These are phyloP conservation scores for Pseudocercospora macadamiae DNA, from an alignment of 2,329 filamentous ascomycete species.

Conservation along the genomic window DNA sequence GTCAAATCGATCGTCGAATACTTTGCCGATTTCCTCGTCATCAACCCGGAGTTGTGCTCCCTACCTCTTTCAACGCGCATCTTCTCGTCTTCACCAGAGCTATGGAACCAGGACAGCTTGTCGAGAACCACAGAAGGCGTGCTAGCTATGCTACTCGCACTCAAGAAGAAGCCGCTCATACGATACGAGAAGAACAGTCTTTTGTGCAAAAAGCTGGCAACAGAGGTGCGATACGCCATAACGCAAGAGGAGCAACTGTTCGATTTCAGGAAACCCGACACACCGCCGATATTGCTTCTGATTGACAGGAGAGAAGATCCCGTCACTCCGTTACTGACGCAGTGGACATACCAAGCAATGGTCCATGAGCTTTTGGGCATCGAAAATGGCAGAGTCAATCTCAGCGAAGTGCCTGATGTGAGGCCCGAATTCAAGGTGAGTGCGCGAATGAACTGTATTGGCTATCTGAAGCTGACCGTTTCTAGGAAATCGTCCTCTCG, in stretches of 20 bases:
- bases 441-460: background rate
- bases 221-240: slow-evolving; percentile 88
- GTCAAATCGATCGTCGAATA: slow-evolving; percentile 93
- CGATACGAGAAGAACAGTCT: slow-evolving; percentile 90
- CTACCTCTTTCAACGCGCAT: slow-evolving; percentile 35
- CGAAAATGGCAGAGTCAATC: slow-evolving; percentile 88
- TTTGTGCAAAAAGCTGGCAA: slow-evolving; percentile 88
- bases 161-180: slow-evolving; percentile 97
- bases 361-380: slow-evolving; percentile 95
- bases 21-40: slow-evolving; percentile 92
- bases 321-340: slow-evolving; percentile 88
- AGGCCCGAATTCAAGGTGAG: slow-evolving; percentile 36
- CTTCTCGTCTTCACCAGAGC: slow-evolving; percentile 62
- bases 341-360: slow-evolving; percentile 99
- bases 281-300: slow-evolving; percentile 86
- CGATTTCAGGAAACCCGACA: slow-evolving; percentile 93
- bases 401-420: slow-evolving; percentile 60
- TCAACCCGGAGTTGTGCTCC: slow-evolving; percentile 79
- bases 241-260: slow-evolving; percentile 96
- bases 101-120: slow-evolving; percentile 88
- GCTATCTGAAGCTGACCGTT: slow-evolving; percentile 6
- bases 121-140: slow-evolving; percentile 86
- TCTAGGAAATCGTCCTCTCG: slow-evolving; percentile 82
- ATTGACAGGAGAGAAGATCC: slow-evolving; percentile 92
- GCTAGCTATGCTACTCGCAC: slow-evolving; percentile 77